Percentiles rank a stretch among this genome's conserved stretches.
phyloP scores from a whole-genome alignment of 768 basidiomycete species.

The Russula dissimulans region DNA sequence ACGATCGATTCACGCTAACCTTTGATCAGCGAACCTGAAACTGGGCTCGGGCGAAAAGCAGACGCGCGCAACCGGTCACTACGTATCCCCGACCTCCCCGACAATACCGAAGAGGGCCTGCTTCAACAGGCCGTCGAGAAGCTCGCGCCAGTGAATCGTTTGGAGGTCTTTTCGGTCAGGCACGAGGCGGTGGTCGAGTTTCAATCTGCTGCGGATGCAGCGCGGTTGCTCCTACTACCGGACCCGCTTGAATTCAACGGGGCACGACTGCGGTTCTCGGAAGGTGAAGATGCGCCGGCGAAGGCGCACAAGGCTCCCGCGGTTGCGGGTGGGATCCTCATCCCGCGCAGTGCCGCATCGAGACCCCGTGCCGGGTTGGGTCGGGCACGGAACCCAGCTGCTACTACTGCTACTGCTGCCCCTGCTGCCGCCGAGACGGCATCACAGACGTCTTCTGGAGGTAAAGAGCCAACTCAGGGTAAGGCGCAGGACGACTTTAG shows the following conservation, averaged over 20 bases:
- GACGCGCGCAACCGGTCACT: constrained; percentile 65
- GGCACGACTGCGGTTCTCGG: constrained; percentile 46
- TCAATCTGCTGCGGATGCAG: constrained; percentile 66
- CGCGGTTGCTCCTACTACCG: constrained; percentile 60
- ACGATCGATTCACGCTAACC: not conserved
- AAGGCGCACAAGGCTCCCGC: constrained; percentile 25
- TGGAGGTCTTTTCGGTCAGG: constrained; percentile 59
- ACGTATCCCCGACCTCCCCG: constrained; percentile 64
- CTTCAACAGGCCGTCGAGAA: constrained; percentile 87
- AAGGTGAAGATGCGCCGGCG: constrained; percentile 36
- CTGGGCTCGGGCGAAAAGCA: constrained; percentile 44
- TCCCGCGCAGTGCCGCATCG: constrained; percentile 56
- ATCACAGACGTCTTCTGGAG: constrained; percentile 14
- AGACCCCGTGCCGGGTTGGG: constrained; percentile 68
- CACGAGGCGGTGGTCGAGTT: constrained; percentile 59
- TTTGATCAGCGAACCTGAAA: constrained; percentile 33
- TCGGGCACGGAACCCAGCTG: constrained; percentile 35
- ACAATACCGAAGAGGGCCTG: constrained; percentile 78
- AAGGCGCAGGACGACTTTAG: constrained; percentile 79
- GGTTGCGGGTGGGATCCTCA: constrained; percentile 46
- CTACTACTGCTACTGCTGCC: constrained; percentile 15
- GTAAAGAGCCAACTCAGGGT: constrained; percentile 16
- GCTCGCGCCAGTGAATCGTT: constrained; percentile 54
- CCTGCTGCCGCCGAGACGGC: constrained; percentile 17
- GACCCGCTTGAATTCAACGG: constrained; percentile 69